Base-by-base conservation (phyloP, 805 yeast species). In the Candida glaebosa region DNA sequence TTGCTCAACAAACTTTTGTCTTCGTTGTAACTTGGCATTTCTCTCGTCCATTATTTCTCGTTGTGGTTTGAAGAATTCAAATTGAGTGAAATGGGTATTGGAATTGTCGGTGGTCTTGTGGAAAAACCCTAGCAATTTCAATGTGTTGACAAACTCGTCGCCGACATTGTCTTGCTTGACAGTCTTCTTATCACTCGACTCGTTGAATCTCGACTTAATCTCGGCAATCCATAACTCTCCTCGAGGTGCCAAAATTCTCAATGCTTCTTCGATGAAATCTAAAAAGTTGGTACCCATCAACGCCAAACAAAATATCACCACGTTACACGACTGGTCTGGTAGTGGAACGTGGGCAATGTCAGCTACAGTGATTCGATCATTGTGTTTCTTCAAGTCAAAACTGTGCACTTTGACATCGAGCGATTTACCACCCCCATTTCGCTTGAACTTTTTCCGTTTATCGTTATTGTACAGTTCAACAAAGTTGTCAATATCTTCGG, bases 191-290 rank as follows among this genome's bases (percentile, higher is more conserved):
- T 55, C 60, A 12, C 55, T 44, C 10, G 65, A 62, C 53, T 89
- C 96, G 5, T 78, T 68, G 54, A 93, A 87, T 56, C 99, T 73
- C 1, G 96, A 87, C 63, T 91, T 91, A 65, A 93, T 93, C 60
- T 93, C 99, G 2, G 98, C 93, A 36, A 93, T 88, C 99, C 99
- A 93, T 36, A 93, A 66, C 59, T 91, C 96, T 19, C 99, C 98
- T 45, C 88, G 75, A 33, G 96, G 96, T 7, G 88, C 82, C 40
- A 93, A 69, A 14, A 93, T 71, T 54, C 99, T 74, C 56, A 85
- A 75, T 0, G 96, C 98, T 59, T 93, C 99, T 43, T 81, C 73
- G 40, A 93, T 79, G 57, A 93, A 93, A 58, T 93, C 98, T 46
- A 90, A 67, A 58, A 91, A 89, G 58, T 93, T 93, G 3, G 98